These are phyloP conservation scores for Croton setiger DNA, from an alignment of 441 rosid genomes.

Conservation along the genomic window DNA sequence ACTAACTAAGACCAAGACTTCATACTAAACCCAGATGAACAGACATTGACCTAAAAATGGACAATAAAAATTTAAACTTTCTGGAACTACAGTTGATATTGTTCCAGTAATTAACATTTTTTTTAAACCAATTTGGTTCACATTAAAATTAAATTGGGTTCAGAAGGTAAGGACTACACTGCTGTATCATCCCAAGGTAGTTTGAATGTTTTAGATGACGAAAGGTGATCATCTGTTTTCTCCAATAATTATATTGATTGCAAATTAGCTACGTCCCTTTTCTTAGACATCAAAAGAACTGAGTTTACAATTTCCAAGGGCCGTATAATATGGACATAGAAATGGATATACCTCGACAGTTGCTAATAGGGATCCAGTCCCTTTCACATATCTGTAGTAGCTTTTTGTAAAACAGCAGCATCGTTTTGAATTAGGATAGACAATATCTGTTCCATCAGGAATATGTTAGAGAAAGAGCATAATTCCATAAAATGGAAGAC, in stretches of 20 bases:
- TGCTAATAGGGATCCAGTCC: conserved; percentile 93
- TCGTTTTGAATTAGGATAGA: conserved; percentile 80
- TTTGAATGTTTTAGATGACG: not conserved
- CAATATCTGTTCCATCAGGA: conserved; percentile 65
- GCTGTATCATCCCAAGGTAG: not conserved
- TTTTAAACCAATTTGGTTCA: not conserved
- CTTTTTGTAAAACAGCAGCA: conserved; percentile 98
- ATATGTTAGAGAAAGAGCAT: conserved; percentile 12
- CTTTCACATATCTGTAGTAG: conserved; percentile 86
- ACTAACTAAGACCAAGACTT: not conserved
- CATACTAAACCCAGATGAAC: not conserved
- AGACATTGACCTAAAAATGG: not conserved
- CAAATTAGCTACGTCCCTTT: not conserved
- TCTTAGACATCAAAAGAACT: not conserved
- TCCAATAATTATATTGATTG: not conserved
- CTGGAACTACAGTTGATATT: not conserved
- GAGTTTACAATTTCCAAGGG: conserved; percentile 2
- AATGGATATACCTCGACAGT: conserved; percentile 54
- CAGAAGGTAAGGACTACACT: not conserved
- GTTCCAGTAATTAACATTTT: not conserved
- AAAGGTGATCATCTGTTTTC: not conserved
- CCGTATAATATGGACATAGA: not conserved
- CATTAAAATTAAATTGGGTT: no score
- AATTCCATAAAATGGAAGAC: not conserved
- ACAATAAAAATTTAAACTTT: not conserved